A percentile compares a stretch with the other conserved stretches of the same genome.
These are phyloP conservation scores for Zoysia japonica DNA, from an alignment of 176 grass and related monocot species.

Conservation along the genomic window DNA sequence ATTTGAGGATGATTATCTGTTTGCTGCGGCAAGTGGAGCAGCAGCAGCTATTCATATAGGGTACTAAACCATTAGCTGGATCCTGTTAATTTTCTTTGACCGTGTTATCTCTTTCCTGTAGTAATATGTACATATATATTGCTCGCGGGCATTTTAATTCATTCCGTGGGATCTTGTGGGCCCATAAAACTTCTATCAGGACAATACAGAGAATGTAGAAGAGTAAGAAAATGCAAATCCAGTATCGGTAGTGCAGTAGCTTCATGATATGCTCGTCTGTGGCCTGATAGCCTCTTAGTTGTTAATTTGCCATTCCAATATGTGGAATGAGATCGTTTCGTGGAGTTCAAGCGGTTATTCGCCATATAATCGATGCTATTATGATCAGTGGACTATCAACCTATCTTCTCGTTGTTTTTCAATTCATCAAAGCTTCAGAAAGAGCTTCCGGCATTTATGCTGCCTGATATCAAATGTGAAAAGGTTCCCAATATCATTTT, in stretches of 20 bases:
- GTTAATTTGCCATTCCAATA: slow-evolving; percentile 10
- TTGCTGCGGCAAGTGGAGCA: neutral
- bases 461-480: neutral
- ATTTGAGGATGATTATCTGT: neutral
- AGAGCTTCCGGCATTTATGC: slow-evolving; percentile 7
- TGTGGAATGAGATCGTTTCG: neutral
- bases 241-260: neutral
- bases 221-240: neutral
- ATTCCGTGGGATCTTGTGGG: neutral
- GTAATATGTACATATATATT: neutral
- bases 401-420: neutral
- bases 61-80: neutral
- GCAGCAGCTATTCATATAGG: neutral
- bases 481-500: neutral
- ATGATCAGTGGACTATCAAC: neutral
- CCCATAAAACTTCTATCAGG: slow-evolving; percentile 9
- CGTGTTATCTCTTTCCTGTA: neutral
- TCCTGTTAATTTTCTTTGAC: slow-evolving; percentile 3
- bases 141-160: neutral
- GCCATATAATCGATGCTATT: slow-evolving; percentile 15
- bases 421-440: neutral
- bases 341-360: slow-evolving; percentile 1
- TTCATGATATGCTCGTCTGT: neutral
- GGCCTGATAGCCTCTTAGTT: neutral
- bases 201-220: neutral